Evolutionary conservation across 2,329 filamentous ascomycete genomes (phyloP).

Genomic region (Pseudogymnoascus destructans): DNA sequence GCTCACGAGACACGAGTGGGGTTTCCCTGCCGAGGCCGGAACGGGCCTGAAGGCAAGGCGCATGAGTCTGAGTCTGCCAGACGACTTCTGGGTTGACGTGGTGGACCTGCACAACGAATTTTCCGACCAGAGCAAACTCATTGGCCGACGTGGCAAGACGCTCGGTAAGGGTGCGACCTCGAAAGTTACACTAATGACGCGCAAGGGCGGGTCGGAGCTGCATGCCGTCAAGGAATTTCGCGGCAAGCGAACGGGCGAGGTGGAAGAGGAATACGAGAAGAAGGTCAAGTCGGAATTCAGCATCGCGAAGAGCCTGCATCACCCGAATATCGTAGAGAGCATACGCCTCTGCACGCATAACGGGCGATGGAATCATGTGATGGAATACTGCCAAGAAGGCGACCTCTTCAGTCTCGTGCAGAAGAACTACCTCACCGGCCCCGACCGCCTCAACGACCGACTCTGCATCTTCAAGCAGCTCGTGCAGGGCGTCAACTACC

Average conservation of each 20-base stretch:
- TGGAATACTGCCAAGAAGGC: constrained; percentile 80
- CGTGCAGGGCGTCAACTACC: constrained; percentile 66
- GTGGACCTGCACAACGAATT: constrained; percentile 58
- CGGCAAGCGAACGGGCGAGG: constrained; percentile 55
- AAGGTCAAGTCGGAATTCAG: constrained; percentile 88
- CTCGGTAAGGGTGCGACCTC: constrained; percentile 75
- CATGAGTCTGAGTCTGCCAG: constrained; percentile 59
- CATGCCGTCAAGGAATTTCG: constrained; percentile 86
- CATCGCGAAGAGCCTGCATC: constrained; percentile 71
- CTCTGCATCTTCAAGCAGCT: constrained; percentile 84
- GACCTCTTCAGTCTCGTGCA: constrained; percentile 67
- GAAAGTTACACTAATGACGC: constrained; percentile 67
- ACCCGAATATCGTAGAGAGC: constrained; percentile 79
- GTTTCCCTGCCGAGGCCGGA: constrained; percentile 52
- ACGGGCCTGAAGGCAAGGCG: constrained; percentile 68
- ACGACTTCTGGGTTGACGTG: constrained; percentile 60
- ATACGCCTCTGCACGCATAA: constrained; percentile 62
- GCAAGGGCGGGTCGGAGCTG: constrained; percentile 52
- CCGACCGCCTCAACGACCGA: constrained; percentile 55
- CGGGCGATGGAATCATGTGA: constrained; percentile 76
- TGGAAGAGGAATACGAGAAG: constrained; percentile 62
- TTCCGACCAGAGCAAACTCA: constrained; percentile 54
- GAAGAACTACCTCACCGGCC: constrained; percentile 51
- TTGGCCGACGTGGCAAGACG: constrained; percentile 59
- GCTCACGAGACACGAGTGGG: constrained; percentile 40